Percentiles rank a stretch among this genome's conserved stretches.
phyloP scores from a whole-genome alignment of 352 stramenopile genomes.

The Phytophthora sansomeana region DNA sequence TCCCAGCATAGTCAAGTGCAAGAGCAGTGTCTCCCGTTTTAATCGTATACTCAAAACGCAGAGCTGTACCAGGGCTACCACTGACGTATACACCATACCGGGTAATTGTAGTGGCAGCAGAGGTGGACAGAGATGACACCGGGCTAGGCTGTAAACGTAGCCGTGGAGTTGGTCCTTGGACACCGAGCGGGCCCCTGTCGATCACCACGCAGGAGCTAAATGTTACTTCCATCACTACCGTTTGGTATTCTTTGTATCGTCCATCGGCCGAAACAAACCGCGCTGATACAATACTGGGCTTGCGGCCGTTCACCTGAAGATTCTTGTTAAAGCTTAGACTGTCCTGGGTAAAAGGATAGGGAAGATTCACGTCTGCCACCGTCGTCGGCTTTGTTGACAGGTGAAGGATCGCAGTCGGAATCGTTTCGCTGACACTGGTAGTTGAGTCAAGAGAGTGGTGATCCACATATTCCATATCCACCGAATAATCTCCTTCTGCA shows the following conservation, averaged over 20 bases:
- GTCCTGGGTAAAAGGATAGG: constrained; percentile 68
- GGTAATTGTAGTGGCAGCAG: constrained; percentile 48
- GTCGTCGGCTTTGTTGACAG: constrained; percentile 76
- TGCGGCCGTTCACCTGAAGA: constrained; percentile 71
- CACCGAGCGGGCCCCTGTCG: constrained; percentile 33
- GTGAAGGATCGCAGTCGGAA: constrained; percentile 61
- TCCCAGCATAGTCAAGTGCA: constrained; percentile 74
- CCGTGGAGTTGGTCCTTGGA: constrained; percentile 41
- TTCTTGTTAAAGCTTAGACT: constrained; percentile 79
- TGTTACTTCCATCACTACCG: constrained; percentile 63
- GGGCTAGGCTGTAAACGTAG: constrained; percentile 66
- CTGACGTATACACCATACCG: constrained; percentile 69
- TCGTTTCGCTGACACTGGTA: constrained; percentile 31
- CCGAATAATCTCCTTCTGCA: constrained; percentile 74
- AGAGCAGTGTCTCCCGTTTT: constrained; percentile 71
- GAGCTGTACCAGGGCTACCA: constrained; percentile 48
- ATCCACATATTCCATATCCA: constrained; percentile 84
- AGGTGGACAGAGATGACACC: constrained; percentile 33
- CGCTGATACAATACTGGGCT: constrained; percentile 59
- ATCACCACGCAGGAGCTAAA: constrained; percentile 78
- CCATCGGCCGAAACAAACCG: constrained; percentile 70
- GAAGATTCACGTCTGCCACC: constrained; percentile 67
- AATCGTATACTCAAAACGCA: constrained; percentile 83
- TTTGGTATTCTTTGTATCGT: constrained; percentile 65
- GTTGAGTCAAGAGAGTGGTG: constrained; percentile 81